Evolutionary conservation across 106 monocot species (phyloP), one percentile per base, ranked within the genome.

Genomic region (Dendrobium huoshanense): DNA sequence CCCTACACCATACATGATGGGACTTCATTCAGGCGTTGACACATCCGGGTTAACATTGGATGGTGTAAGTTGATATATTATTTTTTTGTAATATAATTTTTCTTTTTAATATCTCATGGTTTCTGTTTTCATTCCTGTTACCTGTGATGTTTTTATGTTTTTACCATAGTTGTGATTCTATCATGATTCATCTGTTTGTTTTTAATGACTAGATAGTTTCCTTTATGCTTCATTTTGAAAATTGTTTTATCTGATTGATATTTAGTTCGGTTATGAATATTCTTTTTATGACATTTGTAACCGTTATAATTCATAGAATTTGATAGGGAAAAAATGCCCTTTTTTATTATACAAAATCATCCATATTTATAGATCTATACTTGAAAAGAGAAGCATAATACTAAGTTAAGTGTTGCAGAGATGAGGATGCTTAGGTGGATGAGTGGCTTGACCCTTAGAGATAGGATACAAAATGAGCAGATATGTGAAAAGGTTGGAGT

Each of bases 1-100:
- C 81, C 95, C 95, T 55, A 98, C 98, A 49, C 96, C 96, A 41
- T 97, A 97, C 83, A 94, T 97, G 94, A 97, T 97, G 94, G 96
- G 96, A 79, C 94, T 97, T 90, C 92, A 97, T 83, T 97, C 96
- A 72, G 92, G 81, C 55, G 96, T 97, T 27, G 96, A 97, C 84
- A 97, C 88, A 72, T 88, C 77, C 70, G 86, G 82, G 40, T 83
- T 95, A 54, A 68, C 88, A 78, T 91, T 93, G 89, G 94, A 95
- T 87, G 95, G 94, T 82, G 94, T 98, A 95, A 91, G 91, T 87
- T 11, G 0, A 76, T 27, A 1, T 54, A 81, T 54, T 56, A 25
- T 64, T 78, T 2, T 18, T 58, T 54, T 55, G 54, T 41, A 48
- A 51, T 24, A 65, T 81, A 76, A 20, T 1, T 64, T 54, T 29